Evolutionary conservation across 2,329 filamentous ascomycete species (phyloP).

Genomic region (Fusarium udum): DNA sequence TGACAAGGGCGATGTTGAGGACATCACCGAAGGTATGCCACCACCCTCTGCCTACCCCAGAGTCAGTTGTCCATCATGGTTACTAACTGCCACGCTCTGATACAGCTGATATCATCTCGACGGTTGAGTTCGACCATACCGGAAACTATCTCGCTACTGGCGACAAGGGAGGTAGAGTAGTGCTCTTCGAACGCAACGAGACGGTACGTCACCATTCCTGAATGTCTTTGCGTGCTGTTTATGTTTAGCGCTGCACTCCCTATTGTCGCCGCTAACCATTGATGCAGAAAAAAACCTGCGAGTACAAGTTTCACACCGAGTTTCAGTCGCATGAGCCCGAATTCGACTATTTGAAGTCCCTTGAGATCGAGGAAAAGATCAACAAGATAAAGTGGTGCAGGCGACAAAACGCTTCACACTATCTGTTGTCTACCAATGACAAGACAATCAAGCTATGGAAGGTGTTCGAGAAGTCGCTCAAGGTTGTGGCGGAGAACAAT

Average conservation of each 20-base stretch:
- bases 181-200: slow-evolving; percentile 92
- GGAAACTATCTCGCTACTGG: slow-evolving; percentile 91
- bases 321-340: slow-evolving; percentile 99
- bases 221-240: background rate
- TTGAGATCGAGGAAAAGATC: slow-evolving; percentile 99
- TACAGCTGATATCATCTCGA: slow-evolving; percentile 88
- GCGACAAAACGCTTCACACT: slow-evolving; percentile 97
- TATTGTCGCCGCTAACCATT: slow-evolving; percentile 22
- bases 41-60: slow-evolving; percentile 24
- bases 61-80: slow-evolving; percentile 17
- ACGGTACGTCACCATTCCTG: slow-evolving; percentile 69
- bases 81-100: slow-evolving; percentile 38
- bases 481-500: slow-evolving; percentile 99
- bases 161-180: slow-evolving; percentile 86
- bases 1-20: slow-evolving; percentile 99
- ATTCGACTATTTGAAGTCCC: slow-evolving; percentile 98
- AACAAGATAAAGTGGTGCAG: slow-evolving; percentile 99
- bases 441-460: slow-evolving; percentile 99
- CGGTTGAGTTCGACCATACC: slow-evolving; percentile 89
- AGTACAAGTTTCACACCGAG: slow-evolving; percentile 99
- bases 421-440: slow-evolving; percentile 97
- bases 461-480: slow-evolving; percentile 98
- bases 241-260: background rate
- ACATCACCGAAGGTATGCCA: slow-evolving; percentile 89
- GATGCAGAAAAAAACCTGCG: slow-evolving; percentile 96